These are phyloP conservation scores for Brassica incana DNA, from an alignment of 345 rosid genomes.

Conservation along the genomic window DNA sequence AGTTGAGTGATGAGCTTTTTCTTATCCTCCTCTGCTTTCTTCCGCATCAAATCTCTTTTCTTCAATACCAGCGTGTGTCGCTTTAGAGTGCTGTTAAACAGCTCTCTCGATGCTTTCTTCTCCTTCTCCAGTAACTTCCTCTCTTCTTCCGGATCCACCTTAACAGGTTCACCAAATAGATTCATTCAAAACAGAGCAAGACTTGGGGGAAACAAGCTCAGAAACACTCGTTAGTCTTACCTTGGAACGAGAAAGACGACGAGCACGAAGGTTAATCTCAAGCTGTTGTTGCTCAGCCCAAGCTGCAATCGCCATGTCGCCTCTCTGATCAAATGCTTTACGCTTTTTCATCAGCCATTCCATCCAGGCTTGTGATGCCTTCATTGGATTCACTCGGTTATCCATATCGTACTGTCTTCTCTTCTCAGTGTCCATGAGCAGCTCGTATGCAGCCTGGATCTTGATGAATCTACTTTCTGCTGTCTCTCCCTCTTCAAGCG, in stretches of 20 bases:
- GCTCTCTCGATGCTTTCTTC: conserved; percentile 75
- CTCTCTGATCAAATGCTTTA: conserved; percentile 93
- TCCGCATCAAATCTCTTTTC: conserved; percentile 90
- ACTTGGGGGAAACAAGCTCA: background rate
- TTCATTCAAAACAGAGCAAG: background rate
- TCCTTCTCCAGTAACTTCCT: conserved; percentile 74
- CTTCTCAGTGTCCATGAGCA: conserved; percentile 77
- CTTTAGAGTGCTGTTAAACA: conserved; percentile 60
- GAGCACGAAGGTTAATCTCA: conserved; percentile 75
- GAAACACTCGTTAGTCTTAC: conserved; percentile 38
- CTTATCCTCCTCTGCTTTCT: conserved; percentile 81
- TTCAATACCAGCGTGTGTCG: conserved; percentile 79
- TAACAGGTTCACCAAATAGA: background rate
- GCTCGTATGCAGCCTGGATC: conserved; percentile 97
- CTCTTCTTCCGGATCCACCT: conserved; percentile 94
- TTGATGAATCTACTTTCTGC: conserved; percentile 95
- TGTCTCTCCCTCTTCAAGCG: conserved; percentile 91
- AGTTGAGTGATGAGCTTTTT: conserved; percentile 59
- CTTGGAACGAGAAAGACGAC: conserved; percentile 89
- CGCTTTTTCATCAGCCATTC: conserved; percentile 91
- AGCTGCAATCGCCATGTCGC: conserved; percentile 89
- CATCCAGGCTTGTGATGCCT: conserved; percentile 99
- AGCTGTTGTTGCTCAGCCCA: conserved; percentile 99
- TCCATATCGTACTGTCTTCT: conserved; percentile 77
- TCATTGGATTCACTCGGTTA: conserved; percentile 84